phyloP scores from a whole-genome alignment of 129 eudicot species.

The Saposhnikovia divaricata region DNA sequence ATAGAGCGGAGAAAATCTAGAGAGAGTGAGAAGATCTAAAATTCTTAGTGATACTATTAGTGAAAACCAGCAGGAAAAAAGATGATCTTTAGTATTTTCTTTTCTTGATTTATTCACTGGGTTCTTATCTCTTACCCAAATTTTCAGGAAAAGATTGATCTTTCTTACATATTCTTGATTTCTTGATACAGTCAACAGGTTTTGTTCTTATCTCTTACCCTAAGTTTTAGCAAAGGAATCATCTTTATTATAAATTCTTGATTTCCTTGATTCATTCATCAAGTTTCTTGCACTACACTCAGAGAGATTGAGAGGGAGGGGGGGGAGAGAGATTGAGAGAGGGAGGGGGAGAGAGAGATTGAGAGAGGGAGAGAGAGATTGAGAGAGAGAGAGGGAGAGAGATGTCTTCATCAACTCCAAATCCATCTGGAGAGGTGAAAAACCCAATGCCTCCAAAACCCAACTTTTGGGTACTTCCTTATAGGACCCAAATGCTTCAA shows the following conservation, averaged over 20 bases:
- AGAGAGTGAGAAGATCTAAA: not conserved
- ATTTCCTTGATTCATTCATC: not conserved
- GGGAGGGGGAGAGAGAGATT: not conserved
- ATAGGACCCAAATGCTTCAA: conserved; percentile 55
- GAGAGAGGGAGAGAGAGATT: conserved; percentile 4
- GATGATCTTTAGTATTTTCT: not conserved
- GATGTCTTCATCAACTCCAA: conserved; percentile 30
- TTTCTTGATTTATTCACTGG: not conserved
- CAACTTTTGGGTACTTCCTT: conserved; percentile 54
- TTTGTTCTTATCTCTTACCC: not conserved
- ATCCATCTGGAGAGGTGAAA: conserved; percentile 13
- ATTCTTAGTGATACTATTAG: not conserved
- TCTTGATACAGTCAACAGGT: too few relatives aligned
- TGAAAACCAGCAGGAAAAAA: not conserved
- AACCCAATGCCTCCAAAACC: conserved; percentile 29
- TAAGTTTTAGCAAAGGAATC: not conserved
- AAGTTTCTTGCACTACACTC: not conserved
- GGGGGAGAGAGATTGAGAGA: not conserved
- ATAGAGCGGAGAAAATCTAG: not conserved
- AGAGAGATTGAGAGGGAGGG: not conserved
- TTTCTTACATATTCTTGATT: not conserved
- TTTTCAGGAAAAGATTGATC: not conserved
- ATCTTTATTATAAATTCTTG: not conserved
- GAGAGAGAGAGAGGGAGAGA: not conserved
- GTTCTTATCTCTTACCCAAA: not conserved